Base-by-base conservation (phyloP, 2,329 filamentous ascomycete genomes). In the Aspergillus pseudoglaucus region DNA sequence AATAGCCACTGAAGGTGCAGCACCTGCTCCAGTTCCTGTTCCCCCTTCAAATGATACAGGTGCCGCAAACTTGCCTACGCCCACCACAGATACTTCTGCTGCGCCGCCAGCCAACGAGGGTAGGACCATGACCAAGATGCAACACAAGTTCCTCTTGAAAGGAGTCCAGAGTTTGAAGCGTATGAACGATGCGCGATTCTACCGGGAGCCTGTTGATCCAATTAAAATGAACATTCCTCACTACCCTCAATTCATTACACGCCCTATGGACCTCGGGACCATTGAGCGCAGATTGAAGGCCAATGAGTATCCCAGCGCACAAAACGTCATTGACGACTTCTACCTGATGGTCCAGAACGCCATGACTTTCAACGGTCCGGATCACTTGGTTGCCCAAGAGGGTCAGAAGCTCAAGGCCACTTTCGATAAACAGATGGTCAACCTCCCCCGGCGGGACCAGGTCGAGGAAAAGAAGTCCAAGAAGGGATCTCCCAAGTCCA, bases 191-290 rank as follows among this genome's bases (percentile, higher is more conserved):
- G 88, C 91, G 2, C 71, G 72, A 6, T 80, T 85, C 47, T 97
- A 95, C 72, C 78, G 82, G 53, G 78, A 83, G 38, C 85, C 93
- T 0, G 93, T 97, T 6, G 79, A 88, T 63, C 80, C 78, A 35
- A 73, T 91, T 20, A 88, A 86, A 68, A 79, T 95, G 37, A 76
- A 74, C 23, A 82, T 97, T 37, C 89, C 88, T 47, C 83, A 82
- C 2, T 87, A 89, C 53, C 87, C 86, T 53, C 73, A 80, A 1
- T 75, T 85, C 32, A 83, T 97, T 56, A 80, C 83, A 33, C 78
- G 84, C 25, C 90, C 90, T 0, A 90, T 95, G 76, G 91, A 97
- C 66, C 78, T 98, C 33, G 77, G 79, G 35, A 85, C 85, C 8
- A 87, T 98, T 61, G 91, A 97, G 62, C 76, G 78, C 45, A 90